These are phyloP conservation scores for Phytophthora litchii DNA, from an alignment of 352 stramenopile species.

Conservation along the genomic window DNA sequence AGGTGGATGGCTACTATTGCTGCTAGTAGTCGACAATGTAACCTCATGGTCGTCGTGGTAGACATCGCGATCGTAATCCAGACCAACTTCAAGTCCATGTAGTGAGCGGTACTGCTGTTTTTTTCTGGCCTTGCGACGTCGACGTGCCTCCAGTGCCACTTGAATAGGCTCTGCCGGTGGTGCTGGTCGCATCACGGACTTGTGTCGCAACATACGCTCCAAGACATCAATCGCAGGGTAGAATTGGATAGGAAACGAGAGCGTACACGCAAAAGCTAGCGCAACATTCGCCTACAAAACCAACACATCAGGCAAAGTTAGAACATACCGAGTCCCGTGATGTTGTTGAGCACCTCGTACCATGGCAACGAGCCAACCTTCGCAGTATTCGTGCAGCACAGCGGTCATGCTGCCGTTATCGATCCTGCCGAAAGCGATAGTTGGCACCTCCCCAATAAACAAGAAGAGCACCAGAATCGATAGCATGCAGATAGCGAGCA, in stretches of 20 bases:
- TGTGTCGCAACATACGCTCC: constrained; percentile 60
- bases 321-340: not conserved
- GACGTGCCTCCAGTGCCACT: constrained; percentile 26
- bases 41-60: constrained; percentile 22
- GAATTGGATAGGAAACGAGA: constrained; percentile 86
- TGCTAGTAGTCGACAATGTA: constrained; percentile 25
- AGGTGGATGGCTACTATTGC: constrained; percentile 13
- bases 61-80: constrained; percentile 16
- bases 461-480: constrained; percentile 78
- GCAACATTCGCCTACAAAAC: constrained; percentile 63
- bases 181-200: constrained; percentile 46
- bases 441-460: constrained; percentile 72
- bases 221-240: constrained; percentile 80
- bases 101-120: constrained; percentile 32
- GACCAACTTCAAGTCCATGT: constrained; percentile 18
- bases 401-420: constrained; percentile 83
- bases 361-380: constrained; percentile 69
- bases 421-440: constrained; percentile 71
- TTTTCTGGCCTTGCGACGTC: constrained; percentile 37
- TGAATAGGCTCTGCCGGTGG: constrained; percentile 31
- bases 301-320: not conserved
- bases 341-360: constrained; percentile 22
- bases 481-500: constrained; percentile 67
- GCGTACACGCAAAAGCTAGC: constrained; percentile 71
- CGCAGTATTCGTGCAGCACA: constrained; percentile 72